Conservation (phyloP, 106 monocot genomes). For the Gastrodia elata region DNA sequence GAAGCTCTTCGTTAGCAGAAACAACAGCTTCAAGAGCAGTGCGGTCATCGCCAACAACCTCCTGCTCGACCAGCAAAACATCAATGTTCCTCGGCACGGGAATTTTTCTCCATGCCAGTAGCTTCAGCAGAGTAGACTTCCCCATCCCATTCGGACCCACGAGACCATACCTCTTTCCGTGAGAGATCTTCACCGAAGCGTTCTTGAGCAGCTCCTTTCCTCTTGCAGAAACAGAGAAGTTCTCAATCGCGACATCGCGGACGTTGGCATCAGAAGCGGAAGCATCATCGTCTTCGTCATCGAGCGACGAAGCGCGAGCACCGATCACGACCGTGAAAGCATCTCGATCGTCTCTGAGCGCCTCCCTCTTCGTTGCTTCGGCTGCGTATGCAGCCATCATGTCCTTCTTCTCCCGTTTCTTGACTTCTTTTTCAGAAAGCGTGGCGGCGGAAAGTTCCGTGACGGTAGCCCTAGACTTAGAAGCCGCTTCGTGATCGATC, state of each 20-base stretch:
- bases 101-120: conserved; percentile 66
- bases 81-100: conserved; percentile 66
- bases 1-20: conserved; percentile 60
- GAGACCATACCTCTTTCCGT: conserved; percentile 65
- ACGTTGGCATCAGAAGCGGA: conserved; percentile 46
- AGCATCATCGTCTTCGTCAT: conserved; percentile 22
- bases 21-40: conserved; percentile 57
- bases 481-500: neutral
- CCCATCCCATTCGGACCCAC: conserved; percentile 74
- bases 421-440: conserved; percentile 47
- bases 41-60: conserved; percentile 50
- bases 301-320: conserved; percentile 14
- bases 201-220: conserved; percentile 74
- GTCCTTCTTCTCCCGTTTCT: conserved; percentile 71
- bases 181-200: conserved; percentile 61
- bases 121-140: conserved; percentile 65
- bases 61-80: conserved; percentile 73
- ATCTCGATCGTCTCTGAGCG: conserved; percentile 50
- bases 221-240: conserved; percentile 71
- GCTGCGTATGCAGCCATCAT: conserved; percentile 22
- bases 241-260: conserved; percentile 50
- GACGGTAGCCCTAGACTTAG: neutral
- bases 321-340: conserved; percentile 66
- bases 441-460: conserved; percentile 22
- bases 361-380: conserved; percentile 40